Evolutionary conservation across 139 green algal genomes (phyloP).

Genomic region (Deuterostichococcus epilithicus): DNA sequence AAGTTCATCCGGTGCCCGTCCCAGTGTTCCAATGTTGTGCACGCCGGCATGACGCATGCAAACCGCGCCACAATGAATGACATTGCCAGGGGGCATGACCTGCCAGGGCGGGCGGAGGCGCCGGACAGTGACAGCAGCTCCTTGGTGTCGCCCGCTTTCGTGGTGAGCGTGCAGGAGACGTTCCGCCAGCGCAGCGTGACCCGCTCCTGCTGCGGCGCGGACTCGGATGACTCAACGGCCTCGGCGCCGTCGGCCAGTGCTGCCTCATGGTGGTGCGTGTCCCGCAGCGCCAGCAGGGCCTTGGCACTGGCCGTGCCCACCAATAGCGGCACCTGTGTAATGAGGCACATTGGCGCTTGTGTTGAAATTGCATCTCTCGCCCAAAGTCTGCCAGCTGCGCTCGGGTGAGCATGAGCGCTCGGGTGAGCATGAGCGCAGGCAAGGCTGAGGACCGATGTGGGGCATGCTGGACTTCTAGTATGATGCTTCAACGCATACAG

Average conservation of each 20-base stretch:
- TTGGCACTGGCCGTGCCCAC: not conserved
- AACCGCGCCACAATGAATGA: too few species aligned
- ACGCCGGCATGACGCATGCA: not conserved
- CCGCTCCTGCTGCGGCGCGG: not conserved
- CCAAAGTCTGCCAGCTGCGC: not conserved
- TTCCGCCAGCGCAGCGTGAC: conserved; percentile 27
- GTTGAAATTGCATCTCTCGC: not conserved
- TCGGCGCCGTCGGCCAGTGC: conserved; percentile 1
- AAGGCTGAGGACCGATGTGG: not conserved
- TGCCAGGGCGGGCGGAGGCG: not conserved
- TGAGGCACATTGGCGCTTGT: not conserved
- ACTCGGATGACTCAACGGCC: not conserved
- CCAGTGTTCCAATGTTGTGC: conserved; percentile 14
- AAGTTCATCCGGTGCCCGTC: conserved; percentile 15
- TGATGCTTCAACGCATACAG: not conserved
- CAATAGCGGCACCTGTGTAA: not conserved
- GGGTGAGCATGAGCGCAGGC: not conserved
- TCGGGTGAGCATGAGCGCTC: not conserved
- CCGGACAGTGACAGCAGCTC: conserved; percentile 1
- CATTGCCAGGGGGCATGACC: not conserved
- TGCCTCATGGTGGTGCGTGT: not conserved
- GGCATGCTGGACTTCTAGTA: not conserved
- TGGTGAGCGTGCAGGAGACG: conserved; percentile 26
- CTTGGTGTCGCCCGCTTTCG: conserved; percentile 13
- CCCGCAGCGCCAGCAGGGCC: not conserved